These are phyloP conservation scores for Marchantia polymorpha DNA, from an alignment of 225 moss, liverwort and hornwort genomes.

Conservation along the genomic window DNA sequence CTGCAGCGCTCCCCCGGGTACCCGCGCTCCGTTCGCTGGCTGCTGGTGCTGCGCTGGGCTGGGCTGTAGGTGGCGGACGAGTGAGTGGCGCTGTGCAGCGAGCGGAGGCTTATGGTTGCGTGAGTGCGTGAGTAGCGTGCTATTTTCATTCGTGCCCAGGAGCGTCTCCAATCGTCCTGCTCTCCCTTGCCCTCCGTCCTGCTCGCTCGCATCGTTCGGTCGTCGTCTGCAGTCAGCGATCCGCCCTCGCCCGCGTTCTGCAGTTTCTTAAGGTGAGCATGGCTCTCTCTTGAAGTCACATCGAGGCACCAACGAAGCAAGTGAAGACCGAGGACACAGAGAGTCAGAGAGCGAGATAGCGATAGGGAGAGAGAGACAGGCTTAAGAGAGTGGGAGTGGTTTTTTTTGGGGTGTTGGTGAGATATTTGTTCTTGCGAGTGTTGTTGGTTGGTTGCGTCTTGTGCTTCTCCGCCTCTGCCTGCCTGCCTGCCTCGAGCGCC, in stretches of 20 bases:
- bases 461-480: neutral
- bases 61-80: neutral
- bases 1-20: neutral
- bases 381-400: neutral
- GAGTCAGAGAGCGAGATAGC: no score
- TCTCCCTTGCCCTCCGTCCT: neutral
- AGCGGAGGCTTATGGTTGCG: constrained; percentile 11
- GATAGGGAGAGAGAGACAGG: neutral
- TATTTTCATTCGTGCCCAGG: constrained; percentile 13
- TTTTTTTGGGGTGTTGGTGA: neutral
- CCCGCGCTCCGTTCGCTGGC: neutral
- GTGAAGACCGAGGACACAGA: no score
- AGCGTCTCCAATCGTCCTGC: constrained; percentile 12
- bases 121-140: neutral
- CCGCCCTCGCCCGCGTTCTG: neutral
- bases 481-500: neutral
- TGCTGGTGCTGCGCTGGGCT: constrained; percentile 1
- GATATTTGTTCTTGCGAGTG: neutral
- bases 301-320: neutral
- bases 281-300: neutral
- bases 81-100: neutral
- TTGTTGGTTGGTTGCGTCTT: neutral
- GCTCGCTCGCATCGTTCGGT: neutral
- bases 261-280: constrained; percentile 20
- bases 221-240: constrained; percentile 8